Base-by-base conservation (phyloP, 768 basidiomycete genomes). In the Boletus sp. region DNA sequence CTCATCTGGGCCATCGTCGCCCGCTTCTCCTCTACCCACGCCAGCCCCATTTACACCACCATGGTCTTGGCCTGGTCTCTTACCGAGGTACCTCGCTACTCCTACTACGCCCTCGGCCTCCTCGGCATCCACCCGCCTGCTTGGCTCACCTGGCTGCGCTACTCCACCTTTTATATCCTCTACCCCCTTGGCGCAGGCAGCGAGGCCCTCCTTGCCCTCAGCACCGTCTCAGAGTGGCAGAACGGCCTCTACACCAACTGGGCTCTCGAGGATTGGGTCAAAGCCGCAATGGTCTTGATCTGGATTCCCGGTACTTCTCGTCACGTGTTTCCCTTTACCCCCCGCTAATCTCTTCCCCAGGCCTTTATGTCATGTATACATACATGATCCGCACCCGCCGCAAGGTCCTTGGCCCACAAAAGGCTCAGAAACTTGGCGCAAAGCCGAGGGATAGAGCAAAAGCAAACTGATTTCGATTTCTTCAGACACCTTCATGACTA, bases 61-160 rank as follows among this genome's bases (percentile, higher is more conserved):
- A 96, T 98, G 93, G 82, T 98, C 52, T 73, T 96, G 58, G 89
- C 95, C 0, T 98, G 97, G 97, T 88, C 91, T 0, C 58, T 86
- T 50, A 92, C 94, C 15, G 97, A 99, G 74, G 83, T 95, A 47
- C 85, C 95, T 55, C 91, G 97, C 32, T 98, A 98, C 75, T 69
- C 83, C 9, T 96, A 88, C 78, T 99, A 98, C 71, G 86, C 89
- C 2, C 75, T 79, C 65, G 78, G 76, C 42, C 80, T 96, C 5
- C 59, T 90, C 41, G 83, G 83, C 6, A 71, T 79, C 20, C 58
- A 56, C 3, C 33, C 71, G 15, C 82, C 91, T 12, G 63, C 81
- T 6, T 87, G 80, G 76, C 80, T 92, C 42, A 75, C 85, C 28
- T 89, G 81, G 77, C 71, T 89, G 42, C 92, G 96, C 53, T 99